Conservation (phyloP, 2,329 filamentous ascomycete species). For the Aspergillus arachidicola region DNA sequence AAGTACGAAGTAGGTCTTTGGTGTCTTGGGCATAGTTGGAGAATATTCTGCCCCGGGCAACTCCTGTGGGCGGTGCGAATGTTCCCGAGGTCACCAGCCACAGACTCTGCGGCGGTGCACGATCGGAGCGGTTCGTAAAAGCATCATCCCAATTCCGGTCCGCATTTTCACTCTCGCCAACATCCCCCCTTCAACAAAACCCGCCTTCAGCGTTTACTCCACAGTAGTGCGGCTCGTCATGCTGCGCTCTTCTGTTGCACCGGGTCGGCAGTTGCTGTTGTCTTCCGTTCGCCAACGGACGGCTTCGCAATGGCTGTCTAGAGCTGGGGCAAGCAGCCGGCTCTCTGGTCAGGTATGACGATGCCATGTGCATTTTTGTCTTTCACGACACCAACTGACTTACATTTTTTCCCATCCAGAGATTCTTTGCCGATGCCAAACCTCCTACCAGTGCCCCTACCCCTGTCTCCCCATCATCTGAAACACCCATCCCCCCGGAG, state of each 20-base stretch:
- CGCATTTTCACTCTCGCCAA: conserved; percentile 35
- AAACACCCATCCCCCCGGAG: conserved; percentile 52
- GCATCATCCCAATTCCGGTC: conserved; percentile 35
- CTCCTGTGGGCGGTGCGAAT: conserved; percentile 18
- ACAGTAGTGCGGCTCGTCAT: conserved; percentile 52
- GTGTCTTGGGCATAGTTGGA: not conserved
- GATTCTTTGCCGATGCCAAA: conserved; percentile 55
- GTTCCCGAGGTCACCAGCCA: conserved; percentile 29
- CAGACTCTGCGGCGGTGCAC: conserved; percentile 26
- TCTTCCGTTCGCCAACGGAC: conserved; percentile 40
- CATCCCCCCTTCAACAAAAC: conserved; percentile 26
- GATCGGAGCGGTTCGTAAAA: conserved; percentile 45
- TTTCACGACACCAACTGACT: conserved; percentile 29
- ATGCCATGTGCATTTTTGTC: conserved; percentile 29
- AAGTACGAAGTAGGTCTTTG: not conserved
- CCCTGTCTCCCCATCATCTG: conserved; percentile 48
- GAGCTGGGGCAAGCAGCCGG: conserved; percentile 40
- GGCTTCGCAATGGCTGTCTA: conserved; percentile 47
- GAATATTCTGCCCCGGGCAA: not conserved
- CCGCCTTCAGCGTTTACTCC: conserved; percentile 30
- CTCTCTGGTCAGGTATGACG: conserved; percentile 45
- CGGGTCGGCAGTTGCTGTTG: conserved; percentile 48
- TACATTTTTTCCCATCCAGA: conserved; percentile 32
- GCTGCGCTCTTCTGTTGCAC: conserved; percentile 58
- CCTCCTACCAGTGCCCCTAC: conserved; percentile 40